Conservation (phyloP, 2,329 filamentous ascomycete genomes). For the Alternaria sp. region DNA sequence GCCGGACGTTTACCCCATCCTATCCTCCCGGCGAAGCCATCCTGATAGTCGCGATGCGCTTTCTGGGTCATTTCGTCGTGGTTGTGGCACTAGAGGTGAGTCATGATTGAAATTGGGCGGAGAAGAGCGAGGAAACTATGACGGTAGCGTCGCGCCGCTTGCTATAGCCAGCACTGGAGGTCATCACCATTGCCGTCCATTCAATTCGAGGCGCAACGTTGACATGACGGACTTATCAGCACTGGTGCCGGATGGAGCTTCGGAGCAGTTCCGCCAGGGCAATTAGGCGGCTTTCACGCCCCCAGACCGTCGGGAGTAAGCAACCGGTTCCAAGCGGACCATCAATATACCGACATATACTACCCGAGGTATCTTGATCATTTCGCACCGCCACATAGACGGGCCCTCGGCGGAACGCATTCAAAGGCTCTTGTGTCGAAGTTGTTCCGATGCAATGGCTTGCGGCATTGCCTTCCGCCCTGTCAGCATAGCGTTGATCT, state of each 20-base stretch:
- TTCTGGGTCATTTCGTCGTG: slow-evolving; percentile 27
- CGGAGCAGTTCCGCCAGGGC: slow-evolving; percentile 20
- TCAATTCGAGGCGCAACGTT: slow-evolving; percentile 7
- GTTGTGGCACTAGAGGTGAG: slow-evolving; percentile 10
- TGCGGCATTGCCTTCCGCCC: slow-evolving; percentile 12
- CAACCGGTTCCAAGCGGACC: slow-evolving; percentile 33
- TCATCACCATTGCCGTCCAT: slow-evolving; percentile 7
- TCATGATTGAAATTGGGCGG: slow-evolving; percentile 2
- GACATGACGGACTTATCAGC: background rate
- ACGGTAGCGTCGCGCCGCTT: slow-evolving; percentile 6
- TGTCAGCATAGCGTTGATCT: slow-evolving; percentile 15
- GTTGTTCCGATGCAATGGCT: slow-evolving; percentile 14
- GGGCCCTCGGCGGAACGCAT: slow-evolving; percentile 13
- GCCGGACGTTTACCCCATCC: slow-evolving; percentile 54
- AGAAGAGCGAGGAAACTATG: slow-evolving; percentile 6
- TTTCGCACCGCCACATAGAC: slow-evolving; percentile 28
- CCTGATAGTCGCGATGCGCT: background rate
- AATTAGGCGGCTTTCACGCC: slow-evolving; percentile 10
- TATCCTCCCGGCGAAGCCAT: slow-evolving; percentile 51
- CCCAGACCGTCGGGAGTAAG: slow-evolving; percentile 31
- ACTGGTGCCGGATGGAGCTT: slow-evolving; percentile 18
- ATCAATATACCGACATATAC: slow-evolving; percentile 34
- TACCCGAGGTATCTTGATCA: slow-evolving; percentile 35
- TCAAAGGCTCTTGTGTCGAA: slow-evolving; percentile 12
- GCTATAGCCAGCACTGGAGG: slow-evolving; percentile 1